Conservation (phyloP, 108 stramenopile species). For the Cyclotella baltica region DNA sequence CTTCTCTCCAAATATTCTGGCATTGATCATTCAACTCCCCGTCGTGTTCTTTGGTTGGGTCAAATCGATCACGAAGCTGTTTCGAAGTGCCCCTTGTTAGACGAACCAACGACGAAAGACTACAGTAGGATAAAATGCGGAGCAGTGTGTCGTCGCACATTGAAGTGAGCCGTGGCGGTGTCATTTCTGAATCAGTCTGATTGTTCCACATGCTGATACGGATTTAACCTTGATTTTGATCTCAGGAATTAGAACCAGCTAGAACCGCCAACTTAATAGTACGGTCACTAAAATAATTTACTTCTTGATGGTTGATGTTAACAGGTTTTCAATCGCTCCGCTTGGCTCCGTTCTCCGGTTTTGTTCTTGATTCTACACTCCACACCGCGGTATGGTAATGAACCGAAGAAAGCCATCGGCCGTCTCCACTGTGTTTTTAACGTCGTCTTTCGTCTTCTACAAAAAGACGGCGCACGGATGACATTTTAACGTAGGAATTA, state of each 20-base stretch:
- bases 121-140: conserved; percentile 47
- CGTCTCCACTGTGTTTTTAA: background rate
- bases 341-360: too few species aligned
- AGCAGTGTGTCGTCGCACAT: conserved; percentile 58
- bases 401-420: too few species aligned
- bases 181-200: background rate
- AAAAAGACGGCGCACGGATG: background rate
- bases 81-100: conserved; percentile 35
- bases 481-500: background rate
- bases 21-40: background rate
- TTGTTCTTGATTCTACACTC: too few species aligned
- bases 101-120: conserved; percentile 48
- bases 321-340: too few species aligned
- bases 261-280: too few species aligned
- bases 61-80: conserved; percentile 8
- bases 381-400: too few species aligned
- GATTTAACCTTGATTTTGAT: background rate
- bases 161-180: background rate
- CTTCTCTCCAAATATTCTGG: conserved; percentile 43
- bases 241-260: too few species aligned
- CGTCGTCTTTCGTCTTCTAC: background rate
- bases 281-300: too few species aligned
- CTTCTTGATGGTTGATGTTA: too few species aligned
- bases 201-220: background rate
- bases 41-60: background rate